phyloP scores from a whole-genome alignment of 2,329 filamentous ascomycete genomes.

The Aureobasidium sp. region DNA sequence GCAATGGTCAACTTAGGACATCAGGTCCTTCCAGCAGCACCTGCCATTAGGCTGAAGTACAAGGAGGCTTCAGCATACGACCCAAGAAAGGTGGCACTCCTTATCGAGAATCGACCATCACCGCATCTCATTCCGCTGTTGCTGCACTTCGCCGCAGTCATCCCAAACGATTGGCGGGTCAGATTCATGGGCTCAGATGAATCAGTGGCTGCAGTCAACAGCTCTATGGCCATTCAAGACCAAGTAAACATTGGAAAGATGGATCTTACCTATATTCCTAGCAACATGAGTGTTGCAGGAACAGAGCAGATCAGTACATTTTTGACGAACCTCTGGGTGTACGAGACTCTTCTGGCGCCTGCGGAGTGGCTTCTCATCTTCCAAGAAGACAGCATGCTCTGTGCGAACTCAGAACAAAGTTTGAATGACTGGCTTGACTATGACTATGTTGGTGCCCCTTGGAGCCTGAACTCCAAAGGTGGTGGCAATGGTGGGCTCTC shows the following conservation, averaged over 20 bases:
- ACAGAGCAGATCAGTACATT: slow-evolving; percentile 1
- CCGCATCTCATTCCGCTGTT: slow-evolving; percentile 5
- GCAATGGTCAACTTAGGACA: background rate
- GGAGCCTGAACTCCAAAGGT: background rate
- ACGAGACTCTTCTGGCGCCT: background rate
- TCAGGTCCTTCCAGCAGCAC: background rate
- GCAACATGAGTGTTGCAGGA: background rate
- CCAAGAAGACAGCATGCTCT: slow-evolving; percentile 4
- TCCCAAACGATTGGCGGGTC: background rate
- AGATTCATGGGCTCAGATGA: slow-evolving; percentile 3
- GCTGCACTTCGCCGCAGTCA: background rate
- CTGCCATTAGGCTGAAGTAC: background rate
- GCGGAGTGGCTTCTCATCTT: slow-evolving; percentile 6
- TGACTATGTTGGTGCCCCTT: background rate
- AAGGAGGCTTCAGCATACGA: background rate
- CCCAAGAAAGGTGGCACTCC: background rate
- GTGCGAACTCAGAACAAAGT: slow-evolving; percentile 1
- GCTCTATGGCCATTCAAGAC: background rate
- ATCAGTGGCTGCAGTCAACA: background rate
- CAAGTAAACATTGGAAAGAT: background rate
- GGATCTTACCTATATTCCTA: background rate
- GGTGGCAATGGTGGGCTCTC: background rate
- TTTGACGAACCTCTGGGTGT: background rate
- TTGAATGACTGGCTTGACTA: slow-evolving; percentile 10
- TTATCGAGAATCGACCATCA: slow-evolving; percentile 1